Conservation (phyloP, 176 grass and related monocot species). For the Hsuehochloa calcarea region DNA sequence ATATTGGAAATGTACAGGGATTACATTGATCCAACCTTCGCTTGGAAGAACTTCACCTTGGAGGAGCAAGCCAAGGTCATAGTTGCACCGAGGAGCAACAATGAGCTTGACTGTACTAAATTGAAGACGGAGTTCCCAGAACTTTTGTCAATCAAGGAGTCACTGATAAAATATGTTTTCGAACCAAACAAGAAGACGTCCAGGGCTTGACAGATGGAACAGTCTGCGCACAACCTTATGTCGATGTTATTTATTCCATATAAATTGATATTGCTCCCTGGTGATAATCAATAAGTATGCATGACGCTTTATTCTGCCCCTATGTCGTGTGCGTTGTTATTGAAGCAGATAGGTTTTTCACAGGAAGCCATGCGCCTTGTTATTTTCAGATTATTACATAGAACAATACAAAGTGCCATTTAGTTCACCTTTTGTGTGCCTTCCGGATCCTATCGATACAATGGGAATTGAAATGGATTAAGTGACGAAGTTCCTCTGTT, state of each 20-base stretch:
- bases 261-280: slow-evolving; percentile 30
- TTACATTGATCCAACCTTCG: slow-evolving; percentile 68
- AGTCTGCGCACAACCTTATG: slow-evolving; percentile 6
- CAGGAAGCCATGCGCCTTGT: slow-evolving; percentile 24
- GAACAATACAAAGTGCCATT: slow-evolving; percentile 19
- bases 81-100: slow-evolving; percentile 84
- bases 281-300: slow-evolving; percentile 33
- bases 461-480: background rate
- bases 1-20: slow-evolving; percentile 84
- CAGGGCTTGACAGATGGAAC: slow-evolving; percentile 49
- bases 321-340: slow-evolving; percentile 32
- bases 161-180: slow-evolving; percentile 64
- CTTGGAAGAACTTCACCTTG: slow-evolving; percentile 82
- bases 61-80: slow-evolving; percentile 90
- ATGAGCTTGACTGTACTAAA: slow-evolving; percentile 67
- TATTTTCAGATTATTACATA: slow-evolving; percentile 9
- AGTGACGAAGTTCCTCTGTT: slow-evolving; percentile 25
- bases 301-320: background rate
- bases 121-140: slow-evolving; percentile 69
- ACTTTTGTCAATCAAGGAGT: slow-evolving; percentile 76
- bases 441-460: slow-evolving; percentile 11
- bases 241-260: slow-evolving; percentile 41
- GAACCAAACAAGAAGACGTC: slow-evolving; percentile 60
- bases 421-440: slow-evolving; percentile 2
- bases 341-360: slow-evolving; percentile 34